Percentiles rank a stretch among this genome's conserved stretches.
Conservation (phyloP, 495 filamentous ascomycete species). For the Podospora comata region DNA sequence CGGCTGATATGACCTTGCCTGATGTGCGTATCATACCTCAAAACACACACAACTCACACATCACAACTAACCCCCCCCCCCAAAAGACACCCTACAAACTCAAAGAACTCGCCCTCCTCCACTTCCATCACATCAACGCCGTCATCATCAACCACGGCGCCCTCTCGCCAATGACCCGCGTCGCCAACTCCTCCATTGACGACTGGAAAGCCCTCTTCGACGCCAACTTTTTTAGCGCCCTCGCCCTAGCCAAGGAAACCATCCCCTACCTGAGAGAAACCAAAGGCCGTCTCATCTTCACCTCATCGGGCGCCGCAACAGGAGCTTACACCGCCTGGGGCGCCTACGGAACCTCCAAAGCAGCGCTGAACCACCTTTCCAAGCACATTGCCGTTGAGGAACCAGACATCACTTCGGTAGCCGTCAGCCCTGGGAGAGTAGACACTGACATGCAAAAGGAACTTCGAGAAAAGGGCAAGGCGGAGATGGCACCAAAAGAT, state of each 20-base stretch:
- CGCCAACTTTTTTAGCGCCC: slow-evolving; percentile 76
- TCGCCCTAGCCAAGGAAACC: slow-evolving; percentile 76
- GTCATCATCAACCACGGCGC: slow-evolving; percentile 86
- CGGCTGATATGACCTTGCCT: slow-evolving; percentile 70
- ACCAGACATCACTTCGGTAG: slow-evolving; percentile 65
- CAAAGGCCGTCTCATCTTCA: slow-evolving; percentile 68
- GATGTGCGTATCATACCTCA: slow-evolving; percentile 37
- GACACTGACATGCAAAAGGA: slow-evolving; percentile 93
- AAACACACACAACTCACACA: neutral
- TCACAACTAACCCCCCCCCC: slow-evolving; percentile 1
- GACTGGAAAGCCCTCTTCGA: slow-evolving; percentile 78
- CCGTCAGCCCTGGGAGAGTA: slow-evolving; percentile 77
- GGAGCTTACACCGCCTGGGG: slow-evolving; percentile 71
- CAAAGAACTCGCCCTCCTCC: slow-evolving; percentile 58
- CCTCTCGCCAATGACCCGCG: slow-evolving; percentile 69
- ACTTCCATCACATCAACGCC: slow-evolving; percentile 73
- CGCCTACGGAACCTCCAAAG: slow-evolving; percentile 80
- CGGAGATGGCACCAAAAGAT: slow-evolving; percentile 61
- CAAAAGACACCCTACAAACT: slow-evolving; percentile 55
- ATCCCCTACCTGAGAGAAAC: slow-evolving; percentile 67
- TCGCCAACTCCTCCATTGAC: slow-evolving; percentile 60
- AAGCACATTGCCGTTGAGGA: slow-evolving; percentile 75
- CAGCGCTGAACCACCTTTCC: slow-evolving; percentile 80
- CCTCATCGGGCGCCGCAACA: slow-evolving; percentile 71
- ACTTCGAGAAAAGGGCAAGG: slow-evolving; percentile 60